These are phyloP conservation scores for Plasmodium knowlesi DNA, from an alignment of 169 alveolate genomes.

Conservation along the genomic window DNA sequence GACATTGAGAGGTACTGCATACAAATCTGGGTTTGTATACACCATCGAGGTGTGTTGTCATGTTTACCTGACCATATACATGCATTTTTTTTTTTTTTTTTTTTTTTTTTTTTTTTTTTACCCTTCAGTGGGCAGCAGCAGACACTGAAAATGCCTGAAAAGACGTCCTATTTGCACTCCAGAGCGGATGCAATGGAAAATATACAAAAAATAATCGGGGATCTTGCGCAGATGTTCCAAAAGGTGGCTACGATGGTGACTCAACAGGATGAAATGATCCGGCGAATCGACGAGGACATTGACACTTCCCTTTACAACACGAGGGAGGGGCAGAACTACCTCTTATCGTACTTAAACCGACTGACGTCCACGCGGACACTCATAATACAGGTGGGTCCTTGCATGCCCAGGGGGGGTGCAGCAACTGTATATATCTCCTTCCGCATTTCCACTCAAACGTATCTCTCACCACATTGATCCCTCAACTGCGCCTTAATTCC, in stretches of 20 bases:
- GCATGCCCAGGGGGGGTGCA: neutral
- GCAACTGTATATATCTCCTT: neutral
- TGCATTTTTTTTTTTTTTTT: neutral
- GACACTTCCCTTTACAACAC: constrained; percentile 80
- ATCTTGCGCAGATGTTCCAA: constrained; percentile 84
- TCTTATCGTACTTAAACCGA: constrained; percentile 32
- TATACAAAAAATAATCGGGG: constrained; percentile 85
- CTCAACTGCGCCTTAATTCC: neutral
- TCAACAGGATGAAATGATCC: constrained; percentile 86
- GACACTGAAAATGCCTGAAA: neutral
- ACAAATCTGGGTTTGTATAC: neutral
- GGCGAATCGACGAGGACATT: constrained; percentile 84
- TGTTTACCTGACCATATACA: neutral
- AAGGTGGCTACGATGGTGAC: constrained; percentile 82
- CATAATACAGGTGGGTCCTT: constrained; percentile 36
- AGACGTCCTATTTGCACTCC: constrained; percentile 45
- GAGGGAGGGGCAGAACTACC: constrained; percentile 74
- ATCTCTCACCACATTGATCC: neutral
- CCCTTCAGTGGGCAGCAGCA: constrained; percentile 53
- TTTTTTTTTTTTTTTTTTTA: neutral
- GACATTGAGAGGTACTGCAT: constrained; percentile 41
- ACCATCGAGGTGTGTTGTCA: neutral
- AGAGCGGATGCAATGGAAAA: constrained; percentile 83
- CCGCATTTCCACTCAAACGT: neutral
- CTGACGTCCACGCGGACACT: constrained; percentile 41